Evolutionary conservation across 2,329 filamentous ascomycete species (phyloP).

Genomic region (Arthrinium puccinioides): DNA sequence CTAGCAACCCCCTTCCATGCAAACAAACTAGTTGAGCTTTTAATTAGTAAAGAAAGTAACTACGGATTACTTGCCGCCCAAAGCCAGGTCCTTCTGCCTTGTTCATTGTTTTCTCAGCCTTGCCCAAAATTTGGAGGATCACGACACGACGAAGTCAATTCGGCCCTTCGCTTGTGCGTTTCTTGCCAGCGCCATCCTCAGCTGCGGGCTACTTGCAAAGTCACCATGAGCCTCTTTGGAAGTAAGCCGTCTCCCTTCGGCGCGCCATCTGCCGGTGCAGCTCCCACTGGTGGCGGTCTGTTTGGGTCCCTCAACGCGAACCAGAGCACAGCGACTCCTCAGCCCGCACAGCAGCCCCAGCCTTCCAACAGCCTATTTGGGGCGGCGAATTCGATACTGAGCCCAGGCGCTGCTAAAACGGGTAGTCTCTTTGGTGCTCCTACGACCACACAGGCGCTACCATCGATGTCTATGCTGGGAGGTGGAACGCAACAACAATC

Average conservation of each 20-base stretch:
- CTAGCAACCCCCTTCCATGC: too few species aligned
- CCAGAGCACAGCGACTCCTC: conserved; percentile 6
- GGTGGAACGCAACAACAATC: conserved; percentile 1
- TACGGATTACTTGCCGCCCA: too few species aligned
- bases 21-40: too few species aligned
- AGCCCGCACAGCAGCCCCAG: conserved; percentile 9
- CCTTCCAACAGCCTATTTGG: conserved; percentile 9
- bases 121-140: neutral
- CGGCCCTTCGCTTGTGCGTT: neutral
- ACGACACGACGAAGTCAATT: conserved; percentile 1
- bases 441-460: conserved; percentile 8
- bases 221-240: conserved; percentile 14
- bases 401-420: conserved; percentile 1
- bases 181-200: neutral
- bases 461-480: neutral
- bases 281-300: conserved; percentile 9
- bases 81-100: too few species aligned
- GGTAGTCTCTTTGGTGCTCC: conserved; percentile 9
- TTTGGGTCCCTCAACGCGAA: conserved; percentile 10
- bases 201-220: neutral
- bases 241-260: conserved; percentile 20
- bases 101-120: conserved; percentile 4
- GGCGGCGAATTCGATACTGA: too few species aligned
- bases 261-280: conserved; percentile 6
- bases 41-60: too few species aligned